Conservation (phyloP, 257 asterid genomes). For the Anisodus tanguticus region DNA sequence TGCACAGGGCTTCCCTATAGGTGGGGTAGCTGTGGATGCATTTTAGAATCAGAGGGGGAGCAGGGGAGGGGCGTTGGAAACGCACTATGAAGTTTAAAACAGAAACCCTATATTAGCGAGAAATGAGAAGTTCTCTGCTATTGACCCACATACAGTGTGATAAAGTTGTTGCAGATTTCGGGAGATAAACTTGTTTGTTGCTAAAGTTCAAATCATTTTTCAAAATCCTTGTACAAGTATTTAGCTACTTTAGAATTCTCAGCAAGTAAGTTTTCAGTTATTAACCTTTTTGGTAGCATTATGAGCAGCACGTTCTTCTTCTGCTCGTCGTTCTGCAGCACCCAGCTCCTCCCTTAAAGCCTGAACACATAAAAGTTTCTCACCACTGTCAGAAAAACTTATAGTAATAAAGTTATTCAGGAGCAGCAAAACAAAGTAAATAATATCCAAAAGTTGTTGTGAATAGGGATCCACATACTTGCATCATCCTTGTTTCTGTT, state of each 20-base stretch:
- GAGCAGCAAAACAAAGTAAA: background rate
- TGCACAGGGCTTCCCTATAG: background rate
- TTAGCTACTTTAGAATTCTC: background rate
- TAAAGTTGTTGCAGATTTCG: conserved; percentile 16
- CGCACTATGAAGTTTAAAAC: background rate
- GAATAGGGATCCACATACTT: conserved; percentile 58
- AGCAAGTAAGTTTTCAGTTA: conserved; percentile 25
- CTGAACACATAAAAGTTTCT: conserved; percentile 44
- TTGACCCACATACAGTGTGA: background rate
- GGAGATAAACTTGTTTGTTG: background rate
- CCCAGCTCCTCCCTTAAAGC: conserved; percentile 94
- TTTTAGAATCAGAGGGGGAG: background rate
- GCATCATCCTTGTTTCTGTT: conserved; percentile 99
- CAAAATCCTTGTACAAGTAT: background rate
- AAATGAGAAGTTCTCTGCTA: conserved; percentile 25
- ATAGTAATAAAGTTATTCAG: background rate
- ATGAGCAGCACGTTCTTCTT: conserved; percentile 96
- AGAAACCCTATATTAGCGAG: background rate
- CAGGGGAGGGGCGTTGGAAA: background rate
- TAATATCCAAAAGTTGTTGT: conserved; percentile 21
- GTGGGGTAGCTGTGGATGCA: background rate
- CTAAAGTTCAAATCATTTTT: background rate
- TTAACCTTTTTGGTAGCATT: conserved; percentile 83
- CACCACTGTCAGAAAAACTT: background rate
- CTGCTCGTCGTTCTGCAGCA: conserved; percentile 94